These are phyloP conservation scores for Marasmius sp. DNA, from an alignment of 1,284 basidiomycete genomes.

Conservation along the genomic window DNA sequence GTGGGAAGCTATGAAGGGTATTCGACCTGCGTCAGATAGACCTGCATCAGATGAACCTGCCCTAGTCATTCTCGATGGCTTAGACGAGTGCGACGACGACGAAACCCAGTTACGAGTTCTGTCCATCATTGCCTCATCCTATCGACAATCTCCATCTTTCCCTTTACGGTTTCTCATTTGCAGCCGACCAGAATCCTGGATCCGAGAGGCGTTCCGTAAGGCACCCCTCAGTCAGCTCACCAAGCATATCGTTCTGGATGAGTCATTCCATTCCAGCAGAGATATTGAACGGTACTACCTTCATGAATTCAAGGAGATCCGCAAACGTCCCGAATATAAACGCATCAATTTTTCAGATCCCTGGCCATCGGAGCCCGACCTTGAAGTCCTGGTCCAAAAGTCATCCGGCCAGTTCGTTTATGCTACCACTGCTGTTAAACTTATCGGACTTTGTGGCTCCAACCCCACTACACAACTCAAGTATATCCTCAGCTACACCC, in stretches of 20 bases:
- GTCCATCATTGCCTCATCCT: not conserved
- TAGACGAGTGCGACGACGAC: not conserved
- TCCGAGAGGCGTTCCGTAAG: conserved; percentile 16
- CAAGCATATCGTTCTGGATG: not conserved
- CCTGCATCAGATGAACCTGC: not conserved
- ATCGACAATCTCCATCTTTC: not conserved
- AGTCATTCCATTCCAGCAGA: not conserved
- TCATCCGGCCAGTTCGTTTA: conserved; percentile 25
- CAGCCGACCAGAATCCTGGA: conserved; percentile 23
- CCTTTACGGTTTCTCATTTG: conserved; percentile 26
- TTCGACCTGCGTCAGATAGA: no score
- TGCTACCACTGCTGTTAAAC: conserved; percentile 25
- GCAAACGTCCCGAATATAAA: not conserved
- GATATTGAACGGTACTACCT: not conserved
- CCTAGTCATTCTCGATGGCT: conserved; percentile 1
- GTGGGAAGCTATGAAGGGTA: no score
- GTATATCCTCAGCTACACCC: conserved; percentile 15
- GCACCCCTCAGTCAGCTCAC: not conserved
- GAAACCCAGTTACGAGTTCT: not conserved
- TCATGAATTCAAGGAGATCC: not conserved
- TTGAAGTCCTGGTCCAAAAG: conserved; percentile 20
- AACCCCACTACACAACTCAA: conserved; percentile 22
- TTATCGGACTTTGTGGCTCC: conserved; percentile 17
- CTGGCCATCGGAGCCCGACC: conserved; percentile 21
- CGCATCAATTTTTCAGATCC: not conserved